phyloP scores from a whole-genome alignment of 768 basidiomycete species.

The Psilocybe azurescens region DNA sequence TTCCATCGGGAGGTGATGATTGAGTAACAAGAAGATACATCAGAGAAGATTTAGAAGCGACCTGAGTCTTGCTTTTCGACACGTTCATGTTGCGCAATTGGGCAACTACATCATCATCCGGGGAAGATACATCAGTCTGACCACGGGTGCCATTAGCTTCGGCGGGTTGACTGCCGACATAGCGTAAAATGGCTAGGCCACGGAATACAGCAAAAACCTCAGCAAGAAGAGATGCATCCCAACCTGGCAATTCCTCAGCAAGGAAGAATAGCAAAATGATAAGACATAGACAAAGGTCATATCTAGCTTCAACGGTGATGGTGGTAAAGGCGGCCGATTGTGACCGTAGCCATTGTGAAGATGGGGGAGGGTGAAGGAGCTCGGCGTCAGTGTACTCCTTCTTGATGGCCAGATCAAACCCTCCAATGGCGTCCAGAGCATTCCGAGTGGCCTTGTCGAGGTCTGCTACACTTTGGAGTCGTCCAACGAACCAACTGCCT shows the following conservation, averaged over 20 bases:
- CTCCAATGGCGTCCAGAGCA: slow-evolving; percentile 73
- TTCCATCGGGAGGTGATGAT: slow-evolving; percentile 48
- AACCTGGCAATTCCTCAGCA: slow-evolving; percentile 61
- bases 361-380: slow-evolving; percentile 53
- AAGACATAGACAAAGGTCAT: slow-evolving; percentile 73
- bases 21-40: slow-evolving; percentile 66
- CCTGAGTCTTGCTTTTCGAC: slow-evolving; percentile 50
- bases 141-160: slow-evolving; percentile 21
- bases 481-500: slow-evolving; percentile 63
- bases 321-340: slow-evolving; percentile 67
- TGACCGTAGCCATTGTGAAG: slow-evolving; percentile 66
- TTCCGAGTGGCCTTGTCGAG: slow-evolving; percentile 59
- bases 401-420: slow-evolving; percentile 74
- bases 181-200: slow-evolving; percentile 75
- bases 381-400: slow-evolving; percentile 77
- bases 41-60: slow-evolving; percentile 63
- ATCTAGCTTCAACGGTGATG: slow-evolving; percentile 71
- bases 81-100: slow-evolving; percentile 80
- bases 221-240: slow-evolving; percentile 68
- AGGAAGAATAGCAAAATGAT: slow-evolving; percentile 75
- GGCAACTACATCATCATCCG: slow-evolving; percentile 72
- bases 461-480: slow-evolving; percentile 60
- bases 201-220: slow-evolving; percentile 83
- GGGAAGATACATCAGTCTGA: slow-evolving; percentile 24
- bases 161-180: slow-evolving; percentile 63